phyloP scores from a whole-genome alignment of 768 basidiomycete species.

The Agrocybe chaxingu region DNA sequence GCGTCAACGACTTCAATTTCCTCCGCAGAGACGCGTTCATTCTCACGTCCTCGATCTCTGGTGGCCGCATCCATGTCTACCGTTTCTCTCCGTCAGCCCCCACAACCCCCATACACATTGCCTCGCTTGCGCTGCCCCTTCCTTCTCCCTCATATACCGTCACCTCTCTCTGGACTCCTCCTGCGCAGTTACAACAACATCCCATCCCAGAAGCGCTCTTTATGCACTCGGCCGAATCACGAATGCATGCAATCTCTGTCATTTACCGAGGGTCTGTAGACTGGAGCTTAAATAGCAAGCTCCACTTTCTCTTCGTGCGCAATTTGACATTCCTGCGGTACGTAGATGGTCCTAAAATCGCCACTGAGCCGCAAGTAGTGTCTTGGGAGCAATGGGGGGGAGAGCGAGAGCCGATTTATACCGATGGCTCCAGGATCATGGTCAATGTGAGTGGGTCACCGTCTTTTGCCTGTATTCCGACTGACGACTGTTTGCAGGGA shows the following conservation, averaged over 20 bases:
- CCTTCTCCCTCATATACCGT: neutral
- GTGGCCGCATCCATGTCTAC: conserved; percentile 5
- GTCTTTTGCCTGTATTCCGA: neutral
- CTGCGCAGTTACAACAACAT: neutral
- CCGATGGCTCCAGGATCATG: neutral
- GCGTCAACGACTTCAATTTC: neutral
- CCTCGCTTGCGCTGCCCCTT: conserved; percentile 1
- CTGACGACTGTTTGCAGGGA: conserved; percentile 3
- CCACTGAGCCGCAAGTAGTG: neutral
- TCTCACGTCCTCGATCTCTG: neutral
- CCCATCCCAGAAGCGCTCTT: neutral
- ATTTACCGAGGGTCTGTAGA: neutral
- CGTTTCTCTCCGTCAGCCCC: neutral
- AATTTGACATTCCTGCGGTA: conserved; percentile 9
- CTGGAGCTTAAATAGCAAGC: neutral
- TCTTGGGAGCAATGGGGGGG: conserved; percentile 17
- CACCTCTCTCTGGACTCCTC: neutral
- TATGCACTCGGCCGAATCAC: neutral
- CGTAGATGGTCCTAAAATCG: neutral
- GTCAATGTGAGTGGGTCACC: conserved; percentile 5
- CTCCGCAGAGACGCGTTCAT: neutral
- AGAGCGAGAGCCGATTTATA: conserved; percentile 12
- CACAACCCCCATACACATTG: neutral
- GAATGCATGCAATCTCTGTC: conserved; percentile 3
- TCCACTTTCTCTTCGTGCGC: conserved; percentile 11